phyloP scores from a whole-genome alignment of 352 stramenopile genomes.

The Phytophthora vignae region DNA sequence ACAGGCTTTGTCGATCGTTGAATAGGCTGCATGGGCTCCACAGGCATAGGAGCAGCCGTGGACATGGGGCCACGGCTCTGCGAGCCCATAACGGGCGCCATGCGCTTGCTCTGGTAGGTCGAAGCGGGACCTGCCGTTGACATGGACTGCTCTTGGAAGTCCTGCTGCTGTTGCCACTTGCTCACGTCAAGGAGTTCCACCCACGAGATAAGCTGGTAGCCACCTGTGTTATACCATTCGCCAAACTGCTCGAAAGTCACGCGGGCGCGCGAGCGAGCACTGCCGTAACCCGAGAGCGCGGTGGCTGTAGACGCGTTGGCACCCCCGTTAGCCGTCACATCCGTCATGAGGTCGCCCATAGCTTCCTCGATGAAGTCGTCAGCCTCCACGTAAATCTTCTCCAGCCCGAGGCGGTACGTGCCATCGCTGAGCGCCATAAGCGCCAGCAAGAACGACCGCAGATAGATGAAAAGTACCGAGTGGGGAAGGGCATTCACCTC shows the following conservation, averaged over 20 bases:
- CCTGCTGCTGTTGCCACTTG: slow-evolving; percentile 88
- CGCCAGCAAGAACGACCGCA: slow-evolving; percentile 84
- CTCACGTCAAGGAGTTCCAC: slow-evolving; percentile 84
- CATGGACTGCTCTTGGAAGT: slow-evolving; percentile 62
- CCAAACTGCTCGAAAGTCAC: slow-evolving; percentile 93
- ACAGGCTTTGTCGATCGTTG: slow-evolving; percentile 61
- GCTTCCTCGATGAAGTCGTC: slow-evolving; percentile 90
- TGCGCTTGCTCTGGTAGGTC: slow-evolving; percentile 40
- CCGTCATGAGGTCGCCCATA: slow-evolving; percentile 86
- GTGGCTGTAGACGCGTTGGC: slow-evolving; percentile 34
- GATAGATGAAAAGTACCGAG: slow-evolving; percentile 87
- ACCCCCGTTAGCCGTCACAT: slow-evolving; percentile 66
- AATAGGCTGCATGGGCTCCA: slow-evolving; percentile 72
- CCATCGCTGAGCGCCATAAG: slow-evolving; percentile 89
- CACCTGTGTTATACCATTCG: slow-evolving; percentile 90
- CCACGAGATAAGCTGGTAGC: slow-evolving; percentile 87
- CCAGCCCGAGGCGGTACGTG: slow-evolving; percentile 81
- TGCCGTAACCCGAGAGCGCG: slow-evolving; percentile 68
- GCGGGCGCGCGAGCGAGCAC: slow-evolving; percentile 63
- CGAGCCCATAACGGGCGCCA: slow-evolving; percentile 52
- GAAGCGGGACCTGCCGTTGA: slow-evolving; percentile 35
- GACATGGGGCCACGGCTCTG: slow-evolving; percentile 59
- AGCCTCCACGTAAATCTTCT: slow-evolving; percentile 88
- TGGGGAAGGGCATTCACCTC: slow-evolving; percentile 76
- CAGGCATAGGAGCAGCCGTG: slow-evolving; percentile 34